Evolutionary conservation across 148 eudicot species (phyloP).

Genomic region (Fallopia convolvulus): DNA sequence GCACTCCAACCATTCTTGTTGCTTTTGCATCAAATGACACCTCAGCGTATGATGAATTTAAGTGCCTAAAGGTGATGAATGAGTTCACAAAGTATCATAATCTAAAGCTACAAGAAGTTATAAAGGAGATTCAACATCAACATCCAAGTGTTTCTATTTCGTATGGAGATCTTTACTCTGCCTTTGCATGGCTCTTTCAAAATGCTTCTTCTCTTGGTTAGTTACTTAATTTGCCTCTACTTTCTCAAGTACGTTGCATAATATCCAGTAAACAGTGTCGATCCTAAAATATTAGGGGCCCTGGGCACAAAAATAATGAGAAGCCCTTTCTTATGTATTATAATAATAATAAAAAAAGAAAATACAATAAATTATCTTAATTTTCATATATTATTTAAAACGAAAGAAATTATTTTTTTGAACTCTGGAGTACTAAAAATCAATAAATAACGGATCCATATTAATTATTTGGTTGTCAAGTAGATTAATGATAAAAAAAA

Average conservation of each 20-base stretch:
- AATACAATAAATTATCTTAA: no score
- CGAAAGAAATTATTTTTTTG: no score
- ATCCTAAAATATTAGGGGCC: no score
- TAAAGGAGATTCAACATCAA: slow-evolving; percentile 15
- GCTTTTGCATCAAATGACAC: neutral
- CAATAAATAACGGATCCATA: no score
- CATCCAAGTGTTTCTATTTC: slow-evolving; percentile 19
- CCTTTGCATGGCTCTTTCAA: slow-evolving; percentile 14
- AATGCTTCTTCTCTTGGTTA: slow-evolving; percentile 11
- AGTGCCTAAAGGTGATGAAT: slow-evolving; percentile 13
- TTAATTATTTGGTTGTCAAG: no score
- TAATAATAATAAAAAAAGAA: no score
- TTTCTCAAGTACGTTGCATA: neutral
- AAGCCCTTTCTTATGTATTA: no score
- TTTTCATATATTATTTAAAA: no score
- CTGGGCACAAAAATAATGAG: no score
- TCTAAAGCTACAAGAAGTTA: slow-evolving; percentile 10
- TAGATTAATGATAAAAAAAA: no score
- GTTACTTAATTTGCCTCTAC: neutral
- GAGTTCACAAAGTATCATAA: slow-evolving; percentile 20
- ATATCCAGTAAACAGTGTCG: no score
- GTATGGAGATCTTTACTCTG: slow-evolving; percentile 19
- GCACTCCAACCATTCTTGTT: slow-evolving; percentile 5
- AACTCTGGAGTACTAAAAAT: no score
- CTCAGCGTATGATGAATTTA: slow-evolving; percentile 11